Percentiles rank a stretch among this genome's conserved stretches.
phyloP scores from a whole-genome alignment of 208 protist genomes.

The Herpetomonas tarakana region DNA sequence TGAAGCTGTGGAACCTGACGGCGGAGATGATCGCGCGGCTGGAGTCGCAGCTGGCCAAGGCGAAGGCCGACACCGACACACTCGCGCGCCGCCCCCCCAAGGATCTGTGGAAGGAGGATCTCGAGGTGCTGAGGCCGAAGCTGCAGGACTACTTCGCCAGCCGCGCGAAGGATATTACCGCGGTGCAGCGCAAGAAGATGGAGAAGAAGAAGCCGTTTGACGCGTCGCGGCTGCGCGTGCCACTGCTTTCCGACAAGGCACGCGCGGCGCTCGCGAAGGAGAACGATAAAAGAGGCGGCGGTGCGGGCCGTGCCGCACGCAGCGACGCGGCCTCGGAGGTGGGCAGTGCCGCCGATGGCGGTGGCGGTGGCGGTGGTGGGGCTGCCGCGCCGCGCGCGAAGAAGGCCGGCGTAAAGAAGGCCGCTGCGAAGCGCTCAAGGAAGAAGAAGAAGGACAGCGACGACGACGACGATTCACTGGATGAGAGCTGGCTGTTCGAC shows the following conservation, averaged over 20 bases:
- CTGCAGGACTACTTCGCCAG: constrained; percentile 62
- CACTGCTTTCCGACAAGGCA: constrained; percentile 85
- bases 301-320: constrained; percentile 9
- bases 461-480: constrained; percentile 32
- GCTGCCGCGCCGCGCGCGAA: constrained; percentile 1
- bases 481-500: constrained; percentile 33
- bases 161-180: constrained; percentile 64
- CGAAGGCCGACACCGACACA: constrained; percentile 67
- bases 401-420: constrained; percentile 16
- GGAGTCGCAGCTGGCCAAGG: constrained; percentile 75
- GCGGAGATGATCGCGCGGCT: constrained; percentile 95
- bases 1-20: constrained; percentile 98
- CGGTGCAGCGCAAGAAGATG: constrained; percentile 79
- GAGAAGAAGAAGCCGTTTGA: constrained; percentile 84
- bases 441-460: constrained; percentile 40
- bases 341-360: constrained; percentile 2
- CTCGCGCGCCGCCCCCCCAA: constrained; percentile 77
- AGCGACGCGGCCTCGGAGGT: not conserved
- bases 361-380: constrained; percentile 4
- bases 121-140: constrained; percentile 65
- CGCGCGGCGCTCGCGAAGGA: constrained; percentile 65
- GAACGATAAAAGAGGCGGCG: constrained; percentile 46
- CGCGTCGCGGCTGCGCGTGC: constrained; percentile 63
- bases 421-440: constrained; percentile 20
- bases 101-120: constrained; percentile 88